Base-by-base conservation (phyloP, 805 yeast genomes). In the Saturnispora serradocipensis region DNA sequence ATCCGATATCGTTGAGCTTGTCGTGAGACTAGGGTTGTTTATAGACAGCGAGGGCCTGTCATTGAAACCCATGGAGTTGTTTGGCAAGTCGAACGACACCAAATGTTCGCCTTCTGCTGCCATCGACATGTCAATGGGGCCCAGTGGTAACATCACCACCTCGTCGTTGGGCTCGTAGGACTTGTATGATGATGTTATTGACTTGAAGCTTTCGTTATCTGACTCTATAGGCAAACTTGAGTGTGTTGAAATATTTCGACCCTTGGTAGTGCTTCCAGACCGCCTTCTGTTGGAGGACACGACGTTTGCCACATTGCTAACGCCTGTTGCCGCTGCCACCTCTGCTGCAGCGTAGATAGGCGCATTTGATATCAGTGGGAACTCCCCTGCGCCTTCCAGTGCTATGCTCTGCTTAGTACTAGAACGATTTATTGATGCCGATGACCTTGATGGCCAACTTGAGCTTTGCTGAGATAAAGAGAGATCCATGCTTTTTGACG, bases 91-190 rank as follows among this genome's bases (percentile, higher is more conserved):
- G 34, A 47, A 38, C 10, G 54, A 47, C 5, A 49, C 34, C 66
- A 4, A 65, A 59, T 43, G 61, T 51, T 46, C 61, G 62, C 25
- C 62, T 66, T 2, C 64, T 50, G 13, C 64, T 56, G 51, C 63
- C 62, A 25, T 38, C 18, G 43, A 8, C 11, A 43, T 25, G 22
- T 64, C 67, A 5, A 54, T 53, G 3, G 67, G 65, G 22, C 59
- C 60, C 6, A 44, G 52, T 8, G 69, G 69, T 13, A 65, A 53
- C 25, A 65, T 48, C 3, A 65, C 48, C 36, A 63, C 53, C n/a
- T 60, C 56, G 34, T 52, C 39, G 22, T 42, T 27, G 13, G 43
- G 39, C 15, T 49, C 24, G 35, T 43, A 18, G 22, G 28, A 38
- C 8, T 22, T 38, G n/a, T 20, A 22, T 4, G 49, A 47, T 6